Evolutionary conservation across 768 basidiomycete species (phyloP).

Genomic region (Leccinum incarnatum): DNA sequence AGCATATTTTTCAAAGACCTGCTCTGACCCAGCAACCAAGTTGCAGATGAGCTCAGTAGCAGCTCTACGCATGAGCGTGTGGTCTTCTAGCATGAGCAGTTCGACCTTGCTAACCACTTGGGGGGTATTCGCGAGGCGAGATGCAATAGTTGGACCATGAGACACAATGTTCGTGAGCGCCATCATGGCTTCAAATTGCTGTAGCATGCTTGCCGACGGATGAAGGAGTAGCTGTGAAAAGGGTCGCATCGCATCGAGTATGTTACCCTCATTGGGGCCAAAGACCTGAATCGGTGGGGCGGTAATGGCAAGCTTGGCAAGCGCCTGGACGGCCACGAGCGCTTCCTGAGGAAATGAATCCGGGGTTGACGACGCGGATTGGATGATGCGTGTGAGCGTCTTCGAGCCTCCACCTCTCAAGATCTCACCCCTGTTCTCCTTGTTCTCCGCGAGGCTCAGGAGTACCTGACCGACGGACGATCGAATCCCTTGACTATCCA

Average conservation of each 20-base stretch:
- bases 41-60: slow-evolving; percentile 93
- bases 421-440: slow-evolving; percentile 71
- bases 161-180: slow-evolving; percentile 94
- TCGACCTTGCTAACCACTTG: slow-evolving; percentile 67
- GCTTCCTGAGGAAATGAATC: slow-evolving; percentile 22
- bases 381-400: slow-evolving; percentile 56
- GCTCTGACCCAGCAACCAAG: slow-evolving; percentile 73
- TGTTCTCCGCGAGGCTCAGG: slow-evolving; percentile 73
- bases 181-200: slow-evolving; percentile 93
- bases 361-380: slow-evolving; percentile 38
- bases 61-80: slow-evolving; percentile 78
- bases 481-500: slow-evolving; percentile 66
- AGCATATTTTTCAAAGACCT: slow-evolving; percentile 71
- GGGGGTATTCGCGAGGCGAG: slow-evolving; percentile 60
- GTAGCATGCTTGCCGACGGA: slow-evolving; percentile 65
- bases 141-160: slow-evolving; percentile 59
- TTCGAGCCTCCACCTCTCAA: slow-evolving; percentile 79
- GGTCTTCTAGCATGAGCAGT: slow-evolving; percentile 76
- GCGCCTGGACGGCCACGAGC: slow-evolving; percentile 74
- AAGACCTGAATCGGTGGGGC: slow-evolving; percentile 88
- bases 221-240: slow-evolving; percentile 72
- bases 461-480: slow-evolving; percentile 57
- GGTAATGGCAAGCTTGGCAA: slow-evolving; percentile 92
- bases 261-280: slow-evolving; percentile 74
- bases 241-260: slow-evolving; percentile 82